Conservation (phyloP, 2,329 filamentous ascomycete species). For the Colletotrichum siamense region DNA sequence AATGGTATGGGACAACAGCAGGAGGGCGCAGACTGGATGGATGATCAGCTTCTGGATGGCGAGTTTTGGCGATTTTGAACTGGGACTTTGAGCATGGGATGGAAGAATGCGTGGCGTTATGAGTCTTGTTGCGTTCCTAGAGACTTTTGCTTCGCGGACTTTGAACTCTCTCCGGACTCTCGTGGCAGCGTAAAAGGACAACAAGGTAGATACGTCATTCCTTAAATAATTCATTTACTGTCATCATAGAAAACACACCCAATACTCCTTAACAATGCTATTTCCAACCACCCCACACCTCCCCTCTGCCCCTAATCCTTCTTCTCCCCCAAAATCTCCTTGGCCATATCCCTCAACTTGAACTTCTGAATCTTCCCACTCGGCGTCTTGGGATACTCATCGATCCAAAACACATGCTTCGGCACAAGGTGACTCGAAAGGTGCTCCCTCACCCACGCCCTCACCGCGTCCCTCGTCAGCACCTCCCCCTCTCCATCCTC, state of each 20-base stretch:
- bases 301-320: neutral
- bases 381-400: slow-evolving; percentile 90
- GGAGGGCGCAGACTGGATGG: too few species aligned
- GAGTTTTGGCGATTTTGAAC: too few species aligned
- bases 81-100: too few species aligned
- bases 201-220: neutral
- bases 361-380: slow-evolving; percentile 98
- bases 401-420: slow-evolving; percentile 86
- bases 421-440: slow-evolving; percentile 82
- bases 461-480: slow-evolving; percentile 65
- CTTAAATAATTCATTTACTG: neutral
- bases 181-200: too few species aligned
- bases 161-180: too few species aligned
- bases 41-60: too few species aligned
- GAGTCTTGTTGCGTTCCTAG: too few species aligned
- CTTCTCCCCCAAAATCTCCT: slow-evolving; percentile 32
- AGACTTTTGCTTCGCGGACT: too few species aligned
- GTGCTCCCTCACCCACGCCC: slow-evolving; percentile 72
- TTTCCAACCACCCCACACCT: too few species aligned
- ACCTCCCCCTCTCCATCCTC: slow-evolving; percentile 20
- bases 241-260: neutral
- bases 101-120: too few species aligned
- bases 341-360: slow-evolving; percentile 74
- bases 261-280: neutral
- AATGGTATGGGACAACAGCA: too few species aligned